A percentile compares a stretch with the other conserved stretches of the same genome.
phyloP scores from a whole-genome alignment of 2,329 filamentous ascomycete genomes.

The Raffaelea albimanens region DNA sequence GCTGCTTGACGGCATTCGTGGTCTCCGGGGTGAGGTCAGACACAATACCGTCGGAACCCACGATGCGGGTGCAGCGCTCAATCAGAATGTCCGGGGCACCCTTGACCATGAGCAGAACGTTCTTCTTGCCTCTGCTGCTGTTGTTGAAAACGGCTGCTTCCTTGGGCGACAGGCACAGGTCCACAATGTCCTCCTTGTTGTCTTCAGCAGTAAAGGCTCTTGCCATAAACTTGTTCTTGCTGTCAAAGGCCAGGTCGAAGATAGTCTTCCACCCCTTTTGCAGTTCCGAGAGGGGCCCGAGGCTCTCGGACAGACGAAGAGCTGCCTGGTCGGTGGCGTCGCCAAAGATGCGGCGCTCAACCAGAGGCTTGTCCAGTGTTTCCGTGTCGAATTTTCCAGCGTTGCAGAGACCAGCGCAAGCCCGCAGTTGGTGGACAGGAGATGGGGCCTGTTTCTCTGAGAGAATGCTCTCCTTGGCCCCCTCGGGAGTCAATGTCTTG shows the following conservation, averaged over 20 bases:
- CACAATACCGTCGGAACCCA: no score
- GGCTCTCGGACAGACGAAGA: conserved; percentile 58
- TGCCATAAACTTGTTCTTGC: conserved; percentile 78
- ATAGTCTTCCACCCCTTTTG: conserved; percentile 54
- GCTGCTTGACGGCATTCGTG: conserved; percentile 46
- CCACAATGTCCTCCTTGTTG: no score
- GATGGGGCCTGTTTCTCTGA: conserved; percentile 14
- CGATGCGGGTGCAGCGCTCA: no score
- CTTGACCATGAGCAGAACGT: conserved; percentile 60
- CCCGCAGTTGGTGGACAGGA: conserved; percentile 48
- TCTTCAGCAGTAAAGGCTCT: no score
- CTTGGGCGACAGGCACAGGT: conserved; percentile 34
- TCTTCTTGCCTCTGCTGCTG: no score
- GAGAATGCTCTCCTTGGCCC: conserved; percentile 32
- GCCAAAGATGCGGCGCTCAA: conserved; percentile 57
- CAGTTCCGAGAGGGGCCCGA: conserved; percentile 50
- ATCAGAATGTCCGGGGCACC: conserved; percentile 69
- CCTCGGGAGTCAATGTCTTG: conserved; percentile 38
- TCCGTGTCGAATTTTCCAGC: conserved; percentile 64
- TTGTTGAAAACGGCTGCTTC: conserved; percentile 25
- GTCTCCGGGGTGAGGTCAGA: conserved; percentile 41
- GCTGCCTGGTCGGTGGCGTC: conserved; percentile 74
- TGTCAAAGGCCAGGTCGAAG: conserved; percentile 67
- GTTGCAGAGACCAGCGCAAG: conserved; percentile 61
- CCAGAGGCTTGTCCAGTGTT: conserved; percentile 47